Base-by-base conservation (phyloP, 768 basidiomycete genomes). In the Podaxis sp. region DNA sequence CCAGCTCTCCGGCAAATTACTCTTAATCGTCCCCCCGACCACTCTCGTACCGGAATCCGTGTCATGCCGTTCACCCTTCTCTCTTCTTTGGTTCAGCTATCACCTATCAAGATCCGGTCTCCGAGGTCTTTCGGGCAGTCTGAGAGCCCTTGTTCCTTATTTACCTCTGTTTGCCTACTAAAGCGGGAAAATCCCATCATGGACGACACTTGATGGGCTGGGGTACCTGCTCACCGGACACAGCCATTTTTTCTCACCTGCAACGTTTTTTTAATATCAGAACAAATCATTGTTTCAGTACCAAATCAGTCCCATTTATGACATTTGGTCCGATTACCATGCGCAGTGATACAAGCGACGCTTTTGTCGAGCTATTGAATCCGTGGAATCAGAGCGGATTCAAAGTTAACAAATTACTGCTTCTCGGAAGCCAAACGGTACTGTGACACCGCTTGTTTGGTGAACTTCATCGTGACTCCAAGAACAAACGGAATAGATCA, bases 201-300 rank as follows among this genome's bases (percentile, higher is more conserved):
- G 38, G 36, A 61, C 61, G 61, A 68, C 66, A 41, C 20, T 36
- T 63, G 62, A 67, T 63, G 36, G 60, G 52, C 64, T 51, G 56
- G 49, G 62, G 70, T 70, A 66, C 71, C 71, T 70, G 66, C 62
- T 52, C 66, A 59, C 60, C 62, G 22, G 49, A 63, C 58, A 66
- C 68, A 63, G 67, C 70, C 68, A 67, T 70, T 44, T 70, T 68
- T 69, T 69, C 70, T 58, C 64, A 66, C 67, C 61, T 65, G 74
- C 79, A 80, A 78, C 82, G 80, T 80, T 79, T 71, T 75, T 80
- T 82, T 82, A 76, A 82, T 82, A 71, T 75, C 71, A 62, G 60
- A 36, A 33, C 52, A 53, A 60, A 60, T n/a, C 50, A 26, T 51
- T 49, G 58, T 48, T 55, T 62, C 52, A 62, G 53, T 36, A 46